A percentile compares a stretch with the other conserved stretches of the same genome.
Evolutionary conservation across 2,329 filamentous ascomycete genomes (phyloP).

Genomic region (Penicillium nordicum): DNA sequence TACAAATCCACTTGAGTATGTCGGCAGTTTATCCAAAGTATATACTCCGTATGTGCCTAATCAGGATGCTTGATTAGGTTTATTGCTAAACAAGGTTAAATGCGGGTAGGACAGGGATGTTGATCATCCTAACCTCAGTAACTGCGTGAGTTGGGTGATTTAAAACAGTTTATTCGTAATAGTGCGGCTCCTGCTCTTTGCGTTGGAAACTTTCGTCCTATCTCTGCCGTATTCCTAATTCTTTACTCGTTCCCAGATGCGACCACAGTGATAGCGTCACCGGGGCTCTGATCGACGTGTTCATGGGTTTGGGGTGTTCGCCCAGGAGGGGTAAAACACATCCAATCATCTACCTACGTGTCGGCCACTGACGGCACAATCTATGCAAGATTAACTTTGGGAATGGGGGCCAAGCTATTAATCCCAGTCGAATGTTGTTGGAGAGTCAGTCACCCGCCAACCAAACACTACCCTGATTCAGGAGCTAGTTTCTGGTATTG

Average conservation of each 20-base stretch:
- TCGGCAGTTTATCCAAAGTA: background rate
- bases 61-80: background rate
- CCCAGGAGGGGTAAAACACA: constrained; percentile 1
- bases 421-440: background rate
- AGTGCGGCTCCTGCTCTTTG: background rate
- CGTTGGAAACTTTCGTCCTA: too few species aligned
- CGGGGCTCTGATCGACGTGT: constrained; percentile 1
- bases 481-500: background rate
- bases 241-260: background rate
- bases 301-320: background rate
- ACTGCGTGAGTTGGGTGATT: background rate
- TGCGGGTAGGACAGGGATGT: background rate
- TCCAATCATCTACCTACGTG: constrained; percentile 10
- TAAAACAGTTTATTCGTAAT: background rate
- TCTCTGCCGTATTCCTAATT: background rate
- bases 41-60: background rate
- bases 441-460: background rate
- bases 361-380: constrained; percentile 6
- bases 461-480: background rate
- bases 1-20: background rate
- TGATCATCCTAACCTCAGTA: too few species aligned
- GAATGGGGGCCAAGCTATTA: background rate
- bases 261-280: background rate
- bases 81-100: background rate
- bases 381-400: constrained; percentile 21